Conservation (phyloP, 768 basidiomycete genomes). For the Gautieria morchelliformis region DNA sequence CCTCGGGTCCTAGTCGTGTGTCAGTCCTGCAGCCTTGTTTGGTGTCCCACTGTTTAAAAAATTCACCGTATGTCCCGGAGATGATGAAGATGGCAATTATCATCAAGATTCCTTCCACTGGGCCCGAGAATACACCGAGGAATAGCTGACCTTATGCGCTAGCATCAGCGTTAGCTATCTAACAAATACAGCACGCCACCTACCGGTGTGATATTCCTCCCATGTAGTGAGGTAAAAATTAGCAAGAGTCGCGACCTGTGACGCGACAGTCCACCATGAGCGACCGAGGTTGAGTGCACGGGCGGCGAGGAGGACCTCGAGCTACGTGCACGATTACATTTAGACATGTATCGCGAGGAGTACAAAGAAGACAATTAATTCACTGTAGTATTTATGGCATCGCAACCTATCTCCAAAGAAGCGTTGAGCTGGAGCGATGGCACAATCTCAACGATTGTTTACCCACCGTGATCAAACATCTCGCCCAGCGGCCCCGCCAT, state of each 20-base stretch:
- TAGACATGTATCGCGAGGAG: not conserved
- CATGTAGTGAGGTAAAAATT: constrained; percentile 80
- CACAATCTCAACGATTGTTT: not conserved
- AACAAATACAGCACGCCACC: constrained; percentile 11
- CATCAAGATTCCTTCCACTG: constrained; percentile 92
- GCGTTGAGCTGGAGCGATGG: not conserved
- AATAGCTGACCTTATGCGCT: constrained; percentile 60
- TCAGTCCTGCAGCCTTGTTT: not conserved
- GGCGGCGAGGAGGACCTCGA: constrained; percentile 75
- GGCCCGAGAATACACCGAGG: constrained; percentile 89
- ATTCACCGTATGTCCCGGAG: constrained; percentile 64
- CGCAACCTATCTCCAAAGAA: constrained; percentile 48
- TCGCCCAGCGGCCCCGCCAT: constrained; percentile 98
- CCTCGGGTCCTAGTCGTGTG: constrained; percentile 45
- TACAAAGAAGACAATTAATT: constrained; percentile 10
- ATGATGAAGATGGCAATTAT: constrained; percentile 68
- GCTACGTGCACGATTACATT: constrained; percentile 31
- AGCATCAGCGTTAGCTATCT: not conserved
- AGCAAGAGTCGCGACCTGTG: constrained; percentile 64
- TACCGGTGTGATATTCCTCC: constrained; percentile 85
- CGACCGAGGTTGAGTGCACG: constrained; percentile 86
- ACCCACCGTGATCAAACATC: constrained; percentile 92
- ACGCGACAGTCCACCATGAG: constrained; percentile 95
- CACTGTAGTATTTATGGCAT: constrained; percentile 93
- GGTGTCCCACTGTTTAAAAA: not conserved